Percentiles rank a stretch among this genome's conserved stretches.
Conservation (phyloP, 306 rosid genomes). For the Rubus idaeus region DNA sequence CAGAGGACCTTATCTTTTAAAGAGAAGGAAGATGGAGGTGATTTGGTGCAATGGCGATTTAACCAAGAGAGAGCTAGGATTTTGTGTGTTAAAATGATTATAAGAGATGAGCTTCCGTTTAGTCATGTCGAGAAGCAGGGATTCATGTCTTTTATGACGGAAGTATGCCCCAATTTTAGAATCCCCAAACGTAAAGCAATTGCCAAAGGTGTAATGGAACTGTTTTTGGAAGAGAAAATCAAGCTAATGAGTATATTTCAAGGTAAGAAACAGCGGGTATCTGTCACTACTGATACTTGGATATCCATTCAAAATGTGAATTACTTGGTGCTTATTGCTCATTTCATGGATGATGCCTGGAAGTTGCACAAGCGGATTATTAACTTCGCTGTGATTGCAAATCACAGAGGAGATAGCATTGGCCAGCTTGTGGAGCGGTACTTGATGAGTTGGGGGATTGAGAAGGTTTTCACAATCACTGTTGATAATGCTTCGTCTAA, state of each 20-base stretch:
- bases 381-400: neutral
- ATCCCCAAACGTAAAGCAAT: neutral
- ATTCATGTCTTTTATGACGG: neutral
- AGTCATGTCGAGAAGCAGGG: neutral
- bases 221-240: neutral
- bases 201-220: neutral
- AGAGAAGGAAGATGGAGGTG: neutral
- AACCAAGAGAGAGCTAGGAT: neutral
- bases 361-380: neutral
- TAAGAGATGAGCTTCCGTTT: neutral
- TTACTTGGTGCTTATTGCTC: neutral
- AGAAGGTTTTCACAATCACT: neutral
- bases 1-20: neutral
- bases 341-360: neutral
- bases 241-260: neutral
- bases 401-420: neutral
- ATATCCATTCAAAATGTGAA: neutral
- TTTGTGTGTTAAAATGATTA: neutral
- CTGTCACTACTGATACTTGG: neutral
- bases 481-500: neutral
- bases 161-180: neutral
- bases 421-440: neutral
- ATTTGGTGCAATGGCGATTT: neutral
- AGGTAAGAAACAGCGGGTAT: neutral
- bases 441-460: neutral